Base-by-base conservation (phyloP, 345 rosid species). In the Corymbia maculata region DNA sequence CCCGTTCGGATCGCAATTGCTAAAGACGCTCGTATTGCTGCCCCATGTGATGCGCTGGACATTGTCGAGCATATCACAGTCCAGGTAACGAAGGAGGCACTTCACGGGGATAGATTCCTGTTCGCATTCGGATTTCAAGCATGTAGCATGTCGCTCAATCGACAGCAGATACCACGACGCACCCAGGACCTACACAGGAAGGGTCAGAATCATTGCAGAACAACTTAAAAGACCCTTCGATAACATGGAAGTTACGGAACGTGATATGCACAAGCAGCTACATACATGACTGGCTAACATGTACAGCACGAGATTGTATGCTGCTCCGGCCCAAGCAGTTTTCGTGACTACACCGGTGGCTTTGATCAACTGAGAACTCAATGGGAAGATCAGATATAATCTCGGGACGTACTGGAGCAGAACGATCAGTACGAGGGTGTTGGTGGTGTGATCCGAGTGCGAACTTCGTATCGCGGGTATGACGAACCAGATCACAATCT, bases 281-380 rank as follows among this genome's bases (percentile, higher is more conserved):
- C 95, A n/a, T 93, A 96, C 99, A 93, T 97, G 99, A 88, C 99
- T 95, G 84, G 99, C 99, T 88, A 97, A 86, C 97, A 95, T 94
- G 93, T 92, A 96, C 44, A 97, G 88, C 59, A 95, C 88, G 91
- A 97, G 98, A 88, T 95, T 96, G 86, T 95, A 97, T 13, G 97
- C 99, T 89, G 99, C 99, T n/a, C 97, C 98, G 22, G 99, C 97
- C 99, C 99, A 97, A 52, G 98, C 99, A 84, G 99, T 95, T 93
- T 94, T 94, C 19, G 98, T 92, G 87, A 96, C 96, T 2, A 97
- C 95, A 61, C 99, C 99, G 8, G 94, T 93, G 28, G 98, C 93
- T 91, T 94, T 94, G 88, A 93, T 94, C 66, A 96, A 94, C 90
- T 93, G 91, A 14, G 96, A 93, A 85, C 98, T 95, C 85, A 95